phyloP scores from a whole-genome alignment of 768 basidiomycete genomes.

The Suillus spraguei region DNA sequence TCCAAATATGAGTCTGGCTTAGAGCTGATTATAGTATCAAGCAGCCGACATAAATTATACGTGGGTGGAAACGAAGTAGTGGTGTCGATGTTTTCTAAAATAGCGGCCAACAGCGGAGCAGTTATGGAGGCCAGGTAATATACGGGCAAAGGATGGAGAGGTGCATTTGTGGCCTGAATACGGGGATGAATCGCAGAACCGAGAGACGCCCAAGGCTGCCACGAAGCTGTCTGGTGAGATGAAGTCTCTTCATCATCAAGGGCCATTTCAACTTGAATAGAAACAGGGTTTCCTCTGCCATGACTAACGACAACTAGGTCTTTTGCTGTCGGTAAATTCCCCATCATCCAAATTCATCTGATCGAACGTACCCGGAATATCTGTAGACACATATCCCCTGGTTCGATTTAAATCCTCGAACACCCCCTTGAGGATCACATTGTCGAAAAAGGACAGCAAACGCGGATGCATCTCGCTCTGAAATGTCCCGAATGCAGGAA shows the following conservation, averaged over 20 bases:
- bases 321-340: neutral
- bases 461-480: slow-evolving; percentile 59
- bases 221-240: slow-evolving; percentile 13
- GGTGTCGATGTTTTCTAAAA: slow-evolving; percentile 60
- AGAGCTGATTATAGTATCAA: slow-evolving; percentile 51
- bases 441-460: slow-evolving; percentile 70
- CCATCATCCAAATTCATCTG: no score
- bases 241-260: slow-evolving; percentile 21
- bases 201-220: slow-evolving; percentile 34
- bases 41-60: slow-evolving; percentile 54
- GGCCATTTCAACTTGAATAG: slow-evolving; percentile 63
- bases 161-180: slow-evolving; percentile 56
- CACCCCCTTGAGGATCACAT: slow-evolving; percentile 54
- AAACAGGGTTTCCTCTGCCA: slow-evolving; percentile 43
- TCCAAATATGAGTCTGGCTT: slow-evolving; percentile 76
- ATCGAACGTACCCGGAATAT: slow-evolving; percentile 8
- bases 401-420: slow-evolving; percentile 47
- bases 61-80: slow-evolving; percentile 33
- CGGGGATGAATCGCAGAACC: slow-evolving; percentile 20
- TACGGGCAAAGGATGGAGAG: slow-evolving; percentile 52
- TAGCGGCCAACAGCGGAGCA: slow-evolving; percentile 60
- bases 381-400: slow-evolving; percentile 28
- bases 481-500: slow-evolving; percentile 79
- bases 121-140: slow-evolving; percentile 67
- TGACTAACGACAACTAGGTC: slow-evolving; percentile 5